phyloP scores from a whole-genome alignment of 2,329 filamentous ascomycete species.

The Xylaria sp. region DNA sequence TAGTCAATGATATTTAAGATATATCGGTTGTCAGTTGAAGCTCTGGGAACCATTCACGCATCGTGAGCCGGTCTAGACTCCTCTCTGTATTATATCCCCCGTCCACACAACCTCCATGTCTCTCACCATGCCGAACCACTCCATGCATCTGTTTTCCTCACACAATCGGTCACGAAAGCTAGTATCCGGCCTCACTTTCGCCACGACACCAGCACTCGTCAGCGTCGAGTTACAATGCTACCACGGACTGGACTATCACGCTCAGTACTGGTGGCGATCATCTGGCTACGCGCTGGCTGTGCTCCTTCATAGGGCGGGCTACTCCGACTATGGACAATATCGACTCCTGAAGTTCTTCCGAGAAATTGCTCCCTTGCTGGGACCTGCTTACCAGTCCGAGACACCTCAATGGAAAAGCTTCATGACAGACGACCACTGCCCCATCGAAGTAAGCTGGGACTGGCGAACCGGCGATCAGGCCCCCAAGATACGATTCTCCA shows the following conservation, averaged over 20 bases:
- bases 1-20: no score
- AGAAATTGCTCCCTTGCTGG: slow-evolving; percentile 20
- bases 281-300: slow-evolving; percentile 4
- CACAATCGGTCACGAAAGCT: background rate
- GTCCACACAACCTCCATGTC: no score
- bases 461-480: slow-evolving; percentile 2
- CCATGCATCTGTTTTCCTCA: background rate
- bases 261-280: background rate
- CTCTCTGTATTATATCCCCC: no score
- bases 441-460: slow-evolving; percentile 7
- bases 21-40: no score
- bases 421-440: slow-evolving; percentile 1
- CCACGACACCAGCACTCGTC: background rate
- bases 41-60: no score
- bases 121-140: background rate
- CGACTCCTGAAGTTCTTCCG: slow-evolving; percentile 1
- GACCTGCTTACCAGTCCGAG: background rate
- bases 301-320: background rate
- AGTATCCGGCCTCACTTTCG: background rate
- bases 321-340: background rate
- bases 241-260: background rate
- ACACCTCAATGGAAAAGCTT: background rate
- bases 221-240: background rate
- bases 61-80: no score
- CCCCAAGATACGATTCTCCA: slow-evolving; percentile 11